A percentile compares a stretch with the other conserved stretches of the same genome.
phyloP scores from a whole-genome alignment of 2,329 filamentous ascomycete genomes.

The Delphinella strobiligena region DNA sequence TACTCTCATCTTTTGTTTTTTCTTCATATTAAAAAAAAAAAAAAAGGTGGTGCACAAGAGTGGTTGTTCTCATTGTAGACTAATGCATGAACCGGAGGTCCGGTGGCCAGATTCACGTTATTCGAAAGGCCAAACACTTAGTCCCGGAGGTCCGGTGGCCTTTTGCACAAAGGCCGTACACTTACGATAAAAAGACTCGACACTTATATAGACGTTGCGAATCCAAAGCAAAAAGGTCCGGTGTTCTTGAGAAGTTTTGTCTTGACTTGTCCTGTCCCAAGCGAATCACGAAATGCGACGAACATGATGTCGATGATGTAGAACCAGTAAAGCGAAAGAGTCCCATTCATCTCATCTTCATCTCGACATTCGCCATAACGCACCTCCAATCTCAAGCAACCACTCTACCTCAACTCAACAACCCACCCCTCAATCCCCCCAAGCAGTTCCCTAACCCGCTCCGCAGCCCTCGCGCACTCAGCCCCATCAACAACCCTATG shows the following conservation, averaged over 20 bases:
- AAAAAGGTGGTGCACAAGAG: too few species aligned
- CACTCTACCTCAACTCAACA: slow-evolving; percentile 54
- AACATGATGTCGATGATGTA: too few species aligned
- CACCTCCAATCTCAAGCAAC: neutral
- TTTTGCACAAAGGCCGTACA: neutral
- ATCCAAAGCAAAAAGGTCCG: too few species aligned
- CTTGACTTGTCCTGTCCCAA: too few species aligned
- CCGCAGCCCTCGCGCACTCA: slow-evolving; percentile 83
- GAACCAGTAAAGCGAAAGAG: too few species aligned
- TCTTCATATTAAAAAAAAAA: neutral
- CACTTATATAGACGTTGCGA: too few species aligned
- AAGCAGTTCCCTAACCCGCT: slow-evolving; percentile 62
- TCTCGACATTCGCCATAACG: too few species aligned
- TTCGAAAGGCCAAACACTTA: too few species aligned
- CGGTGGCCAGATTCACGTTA: neutral
- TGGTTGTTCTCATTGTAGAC: too few species aligned
- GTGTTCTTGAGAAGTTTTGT: too few species aligned
- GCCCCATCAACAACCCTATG: slow-evolving; percentile 91
- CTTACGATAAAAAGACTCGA: neutral
- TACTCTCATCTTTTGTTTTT: neutral
- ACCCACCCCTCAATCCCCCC: slow-evolving; percentile 84
- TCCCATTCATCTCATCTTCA: too few species aligned
- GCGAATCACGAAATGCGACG: too few species aligned
- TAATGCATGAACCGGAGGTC: neutral
- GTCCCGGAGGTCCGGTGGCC: neutral